Percentiles rank a stretch among this genome's conserved stretches.
These are phyloP conservation scores for Beauveria caledonica DNA, from an alignment of 2,329 filamentous ascomycete genomes.

Conservation along the genomic window DNA sequence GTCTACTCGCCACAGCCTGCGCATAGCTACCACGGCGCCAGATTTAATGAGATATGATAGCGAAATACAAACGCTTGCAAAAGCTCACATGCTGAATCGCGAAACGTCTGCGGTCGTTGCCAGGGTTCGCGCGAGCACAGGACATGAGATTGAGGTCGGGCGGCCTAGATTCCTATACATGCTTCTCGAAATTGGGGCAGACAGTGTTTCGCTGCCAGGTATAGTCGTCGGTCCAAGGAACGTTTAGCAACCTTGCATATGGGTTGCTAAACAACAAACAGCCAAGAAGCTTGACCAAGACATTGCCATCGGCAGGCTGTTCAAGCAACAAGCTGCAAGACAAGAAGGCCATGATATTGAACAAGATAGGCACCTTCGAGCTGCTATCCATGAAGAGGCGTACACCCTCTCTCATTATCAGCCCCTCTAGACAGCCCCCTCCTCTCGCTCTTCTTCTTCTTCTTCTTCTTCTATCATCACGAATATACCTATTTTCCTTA, in stretches of 20 bases:
- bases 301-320: background rate
- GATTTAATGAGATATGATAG: too few relatives aligned
- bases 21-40: too few relatives aligned
- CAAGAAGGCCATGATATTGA: slow-evolving; percentile 1
- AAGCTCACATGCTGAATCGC: too few relatives aligned
- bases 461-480: too few relatives aligned
- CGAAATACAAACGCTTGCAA: too few relatives aligned
- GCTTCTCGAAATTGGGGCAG: background rate
- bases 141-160: background rate
- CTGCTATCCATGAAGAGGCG: background rate
- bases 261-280: background rate
- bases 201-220: background rate
- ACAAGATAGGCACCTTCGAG: background rate
- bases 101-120: too few relatives aligned
- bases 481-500: too few relatives aligned
- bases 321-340: background rate
- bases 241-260: background rate
- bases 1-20: too few relatives aligned
- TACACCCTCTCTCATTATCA: too few relatives aligned
- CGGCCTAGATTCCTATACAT: background rate
- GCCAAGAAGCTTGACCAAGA: slow-evolving; percentile 1
- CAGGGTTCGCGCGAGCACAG: background rate
- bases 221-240: background rate
- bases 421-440: too few relatives aligned
- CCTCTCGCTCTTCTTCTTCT: too few relatives aligned